phyloP scores from a whole-genome alignment of 768 basidiomycete genomes.

The Nevesoporus exiguus region DNA sequence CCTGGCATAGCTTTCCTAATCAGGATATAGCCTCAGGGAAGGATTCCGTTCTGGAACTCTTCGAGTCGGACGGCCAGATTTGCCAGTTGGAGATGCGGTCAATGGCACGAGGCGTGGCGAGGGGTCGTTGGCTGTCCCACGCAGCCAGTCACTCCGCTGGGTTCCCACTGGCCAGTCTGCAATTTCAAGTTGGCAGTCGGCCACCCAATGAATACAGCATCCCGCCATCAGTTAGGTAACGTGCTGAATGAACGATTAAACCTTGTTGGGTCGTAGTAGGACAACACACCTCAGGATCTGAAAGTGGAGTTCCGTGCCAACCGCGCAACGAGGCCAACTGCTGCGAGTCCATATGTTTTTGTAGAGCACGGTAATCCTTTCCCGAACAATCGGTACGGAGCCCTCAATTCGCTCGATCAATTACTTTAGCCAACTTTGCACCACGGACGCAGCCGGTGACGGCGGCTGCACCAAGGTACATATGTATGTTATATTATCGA shows the following conservation, averaged over 20 bases:
- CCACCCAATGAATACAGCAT: slow-evolving; percentile 17
- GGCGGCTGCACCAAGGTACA: background rate
- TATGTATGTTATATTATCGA: background rate
- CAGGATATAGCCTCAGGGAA: slow-evolving; percentile 1
- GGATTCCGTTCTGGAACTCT: slow-evolving; percentile 5
- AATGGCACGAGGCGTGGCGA: background rate
- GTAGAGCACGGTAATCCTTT: background rate
- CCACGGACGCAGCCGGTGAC: slow-evolving; percentile 5
- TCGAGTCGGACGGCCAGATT: slow-evolving; percentile 1
- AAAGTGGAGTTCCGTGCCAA: background rate
- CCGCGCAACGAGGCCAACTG: slow-evolving; percentile 12
- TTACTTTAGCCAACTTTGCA: slow-evolving; percentile 1
- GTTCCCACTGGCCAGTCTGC: background rate
- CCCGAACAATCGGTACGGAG: background rate
- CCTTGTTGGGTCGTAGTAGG: background rate
- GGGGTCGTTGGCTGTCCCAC: background rate
- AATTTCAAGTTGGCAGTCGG: slow-evolving; percentile 8
- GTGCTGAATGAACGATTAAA: background rate
- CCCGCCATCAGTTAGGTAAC: slow-evolving; percentile 14
- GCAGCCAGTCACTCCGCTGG: background rate
- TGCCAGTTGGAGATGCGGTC: slow-evolving; percentile 3
- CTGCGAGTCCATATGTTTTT: background rate
- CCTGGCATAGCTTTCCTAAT: slow-evolving; percentile 13
- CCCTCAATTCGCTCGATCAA: background rate
- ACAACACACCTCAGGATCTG: background rate